Conservation (phyloP, 495 filamentous ascomycete species). For the Baudoinia panamericana region DNA sequence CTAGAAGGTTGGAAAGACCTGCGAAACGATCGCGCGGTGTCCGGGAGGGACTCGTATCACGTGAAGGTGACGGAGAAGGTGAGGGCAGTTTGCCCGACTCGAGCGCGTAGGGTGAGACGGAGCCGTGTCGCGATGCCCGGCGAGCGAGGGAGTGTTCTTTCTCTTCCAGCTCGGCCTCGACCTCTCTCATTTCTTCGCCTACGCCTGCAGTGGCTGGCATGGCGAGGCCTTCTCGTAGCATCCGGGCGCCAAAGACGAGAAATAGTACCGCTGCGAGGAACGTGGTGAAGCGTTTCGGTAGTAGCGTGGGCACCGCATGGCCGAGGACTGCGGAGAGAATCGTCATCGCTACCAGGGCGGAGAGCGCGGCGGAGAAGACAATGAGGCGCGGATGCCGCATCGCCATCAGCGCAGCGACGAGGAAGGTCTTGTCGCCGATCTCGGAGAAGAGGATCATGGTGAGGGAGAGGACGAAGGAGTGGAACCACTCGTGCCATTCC, state of each 20-base stretch:
- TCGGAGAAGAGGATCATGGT: conserved; percentile 98
- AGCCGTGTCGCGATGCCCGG: conserved; percentile 40
- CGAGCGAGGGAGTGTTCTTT: conserved; percentile 51
- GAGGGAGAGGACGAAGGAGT: conserved; percentile 83
- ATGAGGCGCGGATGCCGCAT: conserved; percentile 93
- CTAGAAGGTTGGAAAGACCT: conserved; percentile 76
- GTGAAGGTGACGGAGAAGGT: conserved; percentile 41
- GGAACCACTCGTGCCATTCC: conserved; percentile 65
- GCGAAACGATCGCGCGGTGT: conserved; percentile 31
- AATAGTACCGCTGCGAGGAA: conserved; percentile 76
- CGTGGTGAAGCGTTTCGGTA: conserved; percentile 78
- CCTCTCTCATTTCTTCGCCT: conserved; percentile 89
- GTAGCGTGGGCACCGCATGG: conserved; percentile 80
- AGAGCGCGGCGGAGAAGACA: conserved; percentile 89
- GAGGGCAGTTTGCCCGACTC: conserved; percentile 53
- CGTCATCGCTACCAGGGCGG: conserved; percentile 84
- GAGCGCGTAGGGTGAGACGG: conserved; percentile 48
- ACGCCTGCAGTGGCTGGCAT: conserved; percentile 85
- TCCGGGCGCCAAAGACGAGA: conserved; percentile 72
- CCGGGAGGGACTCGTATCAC: conserved; percentile 42
- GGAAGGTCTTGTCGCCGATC: conserved; percentile 95
- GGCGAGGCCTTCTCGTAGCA: conserved; percentile 74
- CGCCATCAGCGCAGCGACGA: conserved; percentile 94
- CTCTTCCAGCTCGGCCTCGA: conserved; percentile 87
- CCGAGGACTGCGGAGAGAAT: conserved; percentile 92